Evolutionary conservation across 2,329 filamentous ascomycete genomes (phyloP), one percentile per base, ranked within the genome.

Genomic region (Arthrinium phaeospermum): DNA sequence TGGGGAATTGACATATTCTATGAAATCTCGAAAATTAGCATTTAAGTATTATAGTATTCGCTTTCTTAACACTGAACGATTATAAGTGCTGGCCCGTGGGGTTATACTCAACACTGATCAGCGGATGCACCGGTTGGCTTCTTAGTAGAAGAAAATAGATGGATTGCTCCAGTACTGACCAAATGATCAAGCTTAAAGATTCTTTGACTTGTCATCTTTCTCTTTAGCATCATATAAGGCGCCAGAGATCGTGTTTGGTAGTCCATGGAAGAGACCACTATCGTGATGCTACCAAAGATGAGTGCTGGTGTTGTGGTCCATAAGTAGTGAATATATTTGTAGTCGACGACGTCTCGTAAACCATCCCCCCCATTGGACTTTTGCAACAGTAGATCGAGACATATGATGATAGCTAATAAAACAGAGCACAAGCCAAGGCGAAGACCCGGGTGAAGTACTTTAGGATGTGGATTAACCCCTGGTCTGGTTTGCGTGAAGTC

Each of bases 321-420:
- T 3, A 64, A 10, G 27, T 71, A 72, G 8, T 83, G 81, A 4
- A 76, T 70, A 27, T 78, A 76, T 37, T 79, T 76, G 6, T 79
- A 75, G 12, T 76, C 70, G 1, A 70, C 73, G 27, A 82, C 77
- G 2, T 79, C 79, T 0, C 74, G 76, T 3, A 85, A 72, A 0
- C 83, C 83, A 22, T 78, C 72, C 8, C 78, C 75, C 1, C 73
- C 71, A 2, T 77, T 70, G 0, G 83, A 84, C 0, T 75, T 64
- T 3, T 80, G 78, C 4, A 84, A 71, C 1, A 80, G 77, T 2
- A 82, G 73, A 67, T 84, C 82, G 4, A 84, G 77, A 0, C 75
- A 78, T 22, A 81, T 77, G 13, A 84, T 81, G 1, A 83, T 73
- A 14, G 74, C 78, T 0, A 77, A 74, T 6, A 82, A 70, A 2